Conservation (phyloP, 1,139 yeast species). For the Ashbya aceris region DNA sequence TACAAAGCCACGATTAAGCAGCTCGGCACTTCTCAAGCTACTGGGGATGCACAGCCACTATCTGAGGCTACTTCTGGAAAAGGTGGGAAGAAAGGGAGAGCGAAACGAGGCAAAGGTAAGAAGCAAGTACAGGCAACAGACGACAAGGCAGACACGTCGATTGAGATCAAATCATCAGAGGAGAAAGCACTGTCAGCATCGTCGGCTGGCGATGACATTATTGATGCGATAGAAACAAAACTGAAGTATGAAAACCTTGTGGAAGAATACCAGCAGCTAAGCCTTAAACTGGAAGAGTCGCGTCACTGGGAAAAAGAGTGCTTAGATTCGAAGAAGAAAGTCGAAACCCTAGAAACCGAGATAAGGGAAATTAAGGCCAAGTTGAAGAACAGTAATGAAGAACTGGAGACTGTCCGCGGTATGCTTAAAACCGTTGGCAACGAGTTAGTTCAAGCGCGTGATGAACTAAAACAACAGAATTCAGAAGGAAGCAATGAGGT, state of each 20-base stretch:
- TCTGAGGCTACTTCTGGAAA: background rate
- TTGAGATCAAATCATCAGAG: background rate
- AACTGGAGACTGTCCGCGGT: slow-evolving; percentile 44
- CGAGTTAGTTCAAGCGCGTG: slow-evolving; percentile 46
- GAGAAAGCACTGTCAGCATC: background rate
- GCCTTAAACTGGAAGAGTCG: slow-evolving; percentile 12
- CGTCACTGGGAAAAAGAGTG: slow-evolving; percentile 1
- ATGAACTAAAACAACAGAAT: slow-evolving; percentile 18
- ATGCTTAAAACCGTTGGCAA: slow-evolving; percentile 67
- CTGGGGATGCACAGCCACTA: background rate
- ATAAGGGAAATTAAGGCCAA: slow-evolving; percentile 11
- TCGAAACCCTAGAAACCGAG: slow-evolving; percentile 14
- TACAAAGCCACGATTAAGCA: background rate
- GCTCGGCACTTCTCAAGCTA: background rate
- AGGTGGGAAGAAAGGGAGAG: background rate
- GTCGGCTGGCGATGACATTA: background rate
- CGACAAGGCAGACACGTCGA: background rate
- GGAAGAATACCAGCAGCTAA: slow-evolving; percentile 8
- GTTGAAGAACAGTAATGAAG: slow-evolving; percentile 22
- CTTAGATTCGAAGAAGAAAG: background rate
- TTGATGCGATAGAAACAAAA: slow-evolving; percentile 1
- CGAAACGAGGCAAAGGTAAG: background rate
- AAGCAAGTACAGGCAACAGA: background rate
- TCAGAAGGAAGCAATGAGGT: slow-evolving; percentile 5
- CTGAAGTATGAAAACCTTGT: slow-evolving; percentile 8